Base-by-base conservation (phyloP, 768 basidiomycete genomes). In the Rhodotorula diobovata region DNA sequence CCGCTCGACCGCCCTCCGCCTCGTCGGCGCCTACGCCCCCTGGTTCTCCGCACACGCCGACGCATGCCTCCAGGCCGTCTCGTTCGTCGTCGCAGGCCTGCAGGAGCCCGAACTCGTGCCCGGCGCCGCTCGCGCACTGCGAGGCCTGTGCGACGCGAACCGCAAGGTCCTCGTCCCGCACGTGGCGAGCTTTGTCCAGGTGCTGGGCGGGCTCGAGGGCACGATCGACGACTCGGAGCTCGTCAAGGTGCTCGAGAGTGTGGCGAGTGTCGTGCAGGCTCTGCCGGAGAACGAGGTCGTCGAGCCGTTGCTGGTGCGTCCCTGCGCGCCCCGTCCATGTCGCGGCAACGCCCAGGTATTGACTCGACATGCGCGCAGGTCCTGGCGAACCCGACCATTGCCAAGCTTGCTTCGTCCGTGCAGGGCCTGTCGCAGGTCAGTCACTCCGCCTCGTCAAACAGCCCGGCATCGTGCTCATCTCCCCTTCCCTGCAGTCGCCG, bases 211-310 rank as follows among this genome's bases (percentile, higher is more conserved):
- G n/a, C 77, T 83, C 21, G 76, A 76, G 30, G 80, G 80, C 6
- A 71, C 75, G 46, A 73, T 82, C 45, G 80, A 79, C 78, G 76
- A 81, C 10, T 76, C 78, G 20, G 81, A 83, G 53, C 80, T 83
- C 60, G 78, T 77, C 30, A 82, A 81, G 71, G 82, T 83, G 9
- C 77, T 83, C 20, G 80, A 82, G 61, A 81, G 80, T 2, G 82
- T 83, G 35, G 80, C 81, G 2, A 81, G 81, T 48, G 82, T 83
- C 30, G 78, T 83, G 18, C 81, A 83, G 67, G 83, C 83, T 4
- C 70, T 83, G 28, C 74, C 80, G 0, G 77, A 78, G 0, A 61
- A 56, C 0, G 78, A 80, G 39, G 79, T 79, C 6, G 74, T 82
- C 41, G 78, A 79, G 10, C 80, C 81, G 0, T 77, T 83, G 25